Evolutionary conservation across 768 basidiomycete species (phyloP), one percentile per base, ranked within the genome.

Genomic region (Amanita fuliginea): DNA sequence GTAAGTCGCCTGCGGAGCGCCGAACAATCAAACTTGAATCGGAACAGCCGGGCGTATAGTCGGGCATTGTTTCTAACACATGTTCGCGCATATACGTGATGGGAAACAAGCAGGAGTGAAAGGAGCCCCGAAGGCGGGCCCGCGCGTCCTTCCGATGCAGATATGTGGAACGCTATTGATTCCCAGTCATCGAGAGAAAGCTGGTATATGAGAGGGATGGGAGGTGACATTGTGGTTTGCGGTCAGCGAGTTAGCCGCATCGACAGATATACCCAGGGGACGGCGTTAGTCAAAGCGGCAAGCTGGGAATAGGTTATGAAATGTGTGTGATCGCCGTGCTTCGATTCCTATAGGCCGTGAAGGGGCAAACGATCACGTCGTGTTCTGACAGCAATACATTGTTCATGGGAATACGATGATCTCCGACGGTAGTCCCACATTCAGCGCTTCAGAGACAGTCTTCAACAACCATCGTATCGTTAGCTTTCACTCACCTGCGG

Each of bases 21-120:
- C 9, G 35, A 48, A 32, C 37, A 57, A 43, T 77, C 74, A 43
- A 77, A 77, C 52, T 74, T 75, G 56, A 57, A 56, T 10, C 60
- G 60, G 54, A 74, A 78, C 34, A 75, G 67, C 47, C 61, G 59
- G 13, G 72, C 72, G 51, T 71, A 74, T 18, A 75, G 62, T 33
- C 58, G 59, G 28, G 60, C 53, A 51, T 73, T 72, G 52, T 62
- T 60, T 53, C 57, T 46, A 34, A 65, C 57, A 11, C 62, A 67
- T 22, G 76, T 57, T 1, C 63, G 62, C 41, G 61, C 30, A 51
- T 74, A 51, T 40, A 77, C 37, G 4, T 57, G 51, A 28, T 61
- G 63, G 42, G 64, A 75, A 28, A 70, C 63, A 48, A 69, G 66
- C 40, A 67, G 59, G 10, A 78, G 60, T 14, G 65, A 50, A 24